Evolutionary conservation across 2,329 filamentous ascomycete species (phyloP).

Genomic region (Trichoderma aggressivum): DNA sequence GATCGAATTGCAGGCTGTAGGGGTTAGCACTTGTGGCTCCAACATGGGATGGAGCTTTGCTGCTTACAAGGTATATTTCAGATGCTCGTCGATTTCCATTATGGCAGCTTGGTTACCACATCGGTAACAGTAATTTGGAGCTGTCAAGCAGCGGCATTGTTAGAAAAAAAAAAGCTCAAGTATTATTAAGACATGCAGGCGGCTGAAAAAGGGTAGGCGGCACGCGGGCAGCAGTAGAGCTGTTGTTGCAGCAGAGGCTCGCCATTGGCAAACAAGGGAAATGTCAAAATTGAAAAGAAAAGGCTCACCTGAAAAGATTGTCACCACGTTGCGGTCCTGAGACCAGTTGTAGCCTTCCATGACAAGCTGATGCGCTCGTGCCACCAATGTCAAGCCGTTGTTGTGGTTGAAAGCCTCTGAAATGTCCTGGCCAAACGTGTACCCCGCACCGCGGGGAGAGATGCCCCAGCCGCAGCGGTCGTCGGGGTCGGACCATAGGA

Average conservation of each 20-base stretch:
- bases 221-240: neutral
- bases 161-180: conserved; percentile 18
- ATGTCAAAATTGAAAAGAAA: neutral
- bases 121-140: conserved; percentile 95
- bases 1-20: conserved; percentile 93
- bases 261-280: neutral
- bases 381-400: conserved; percentile 93
- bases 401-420: conserved; percentile 99
- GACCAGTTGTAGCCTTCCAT: conserved; percentile 99
- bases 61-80: conserved; percentile 95
- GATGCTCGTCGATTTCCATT: conserved; percentile 99
- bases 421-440: conserved; percentile 95
- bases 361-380: conserved; percentile 93
- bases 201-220: neutral
- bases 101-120: conserved; percentile 99
- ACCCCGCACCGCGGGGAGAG: conserved; percentile 88
- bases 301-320: conserved; percentile 86
- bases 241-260: neutral
- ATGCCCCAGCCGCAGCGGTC: conserved; percentile 96
- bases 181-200: neutral
- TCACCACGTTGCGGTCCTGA: conserved; percentile 96
- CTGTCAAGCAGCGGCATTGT: conserved; percentile 37
- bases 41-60: neutral
- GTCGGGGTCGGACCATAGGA: conserved; percentile 97
- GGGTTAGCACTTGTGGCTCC: conserved; percentile 26